Conservation (phyloP, 768 basidiomycete genomes). For the Podaxis sp. region DNA sequence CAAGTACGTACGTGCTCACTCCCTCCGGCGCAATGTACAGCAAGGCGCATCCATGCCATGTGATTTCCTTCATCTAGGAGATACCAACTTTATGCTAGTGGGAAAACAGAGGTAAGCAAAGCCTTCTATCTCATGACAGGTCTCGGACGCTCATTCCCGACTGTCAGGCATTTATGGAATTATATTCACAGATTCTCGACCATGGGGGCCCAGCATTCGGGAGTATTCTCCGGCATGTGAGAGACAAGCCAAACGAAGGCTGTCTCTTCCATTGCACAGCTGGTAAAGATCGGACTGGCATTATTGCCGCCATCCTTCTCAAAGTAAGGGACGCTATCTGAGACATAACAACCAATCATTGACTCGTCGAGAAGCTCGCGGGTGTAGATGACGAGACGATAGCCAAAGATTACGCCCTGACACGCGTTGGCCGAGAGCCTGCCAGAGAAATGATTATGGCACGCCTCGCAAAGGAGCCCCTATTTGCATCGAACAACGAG, state of each 20-base stretch:
- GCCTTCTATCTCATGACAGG: conserved; percentile 2
- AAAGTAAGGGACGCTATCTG: conserved; percentile 41
- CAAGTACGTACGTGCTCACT: conserved; percentile 59
- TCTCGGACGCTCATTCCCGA: not conserved
- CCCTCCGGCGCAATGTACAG: conserved; percentile 18
- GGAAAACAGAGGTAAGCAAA: conserved; percentile 65
- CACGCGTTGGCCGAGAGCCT: conserved; percentile 78
- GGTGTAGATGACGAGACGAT: conserved; percentile 67
- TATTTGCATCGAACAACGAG: conserved; percentile 71
- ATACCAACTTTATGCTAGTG: conserved; percentile 75
- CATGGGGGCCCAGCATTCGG: conserved; percentile 69
- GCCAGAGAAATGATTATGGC: conserved; percentile 68
- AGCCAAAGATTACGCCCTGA: conserved; percentile 75
- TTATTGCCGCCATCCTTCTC: conserved; percentile 70
- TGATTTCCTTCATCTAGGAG: conserved; percentile 42
- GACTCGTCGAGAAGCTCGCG: conserved; percentile 51
- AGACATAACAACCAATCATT: conserved; percentile 3
- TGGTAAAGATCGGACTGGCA: conserved; percentile 82
- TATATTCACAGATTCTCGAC: conserved; percentile 81
- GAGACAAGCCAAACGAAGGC: conserved; percentile 64
- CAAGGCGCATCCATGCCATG: conserved; percentile 20
- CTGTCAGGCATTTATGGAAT: conserved; percentile 70
- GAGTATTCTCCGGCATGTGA: conserved; percentile 69
- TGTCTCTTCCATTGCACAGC: conserved; percentile 83
- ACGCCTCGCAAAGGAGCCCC: conserved; percentile 66